Evolutionary conservation across 352 stramenopile genomes (phyloP).

Genomic region (Stephanocyclus meneghinianus): DNA sequence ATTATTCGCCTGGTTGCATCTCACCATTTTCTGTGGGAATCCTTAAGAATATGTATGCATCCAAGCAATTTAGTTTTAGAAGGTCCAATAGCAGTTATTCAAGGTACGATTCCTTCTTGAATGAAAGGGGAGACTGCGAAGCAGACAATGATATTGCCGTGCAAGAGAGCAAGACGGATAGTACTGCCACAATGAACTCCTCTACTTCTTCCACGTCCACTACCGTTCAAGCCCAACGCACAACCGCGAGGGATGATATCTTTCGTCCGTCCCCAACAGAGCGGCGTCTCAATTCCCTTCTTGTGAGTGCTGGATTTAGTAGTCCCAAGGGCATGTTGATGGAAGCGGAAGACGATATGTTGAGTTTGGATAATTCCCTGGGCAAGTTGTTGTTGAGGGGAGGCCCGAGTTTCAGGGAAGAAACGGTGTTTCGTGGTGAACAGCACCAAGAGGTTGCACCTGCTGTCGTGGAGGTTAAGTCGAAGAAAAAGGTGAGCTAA

Average conservation of each 20-base stretch:
- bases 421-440: conserved; percentile 35
- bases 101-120: conserved; percentile 49
- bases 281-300: conserved; percentile 41
- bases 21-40: conserved; percentile 37
- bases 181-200: neutral
- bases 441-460: neutral
- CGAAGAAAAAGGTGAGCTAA: conserved; percentile 13
- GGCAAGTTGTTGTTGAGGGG: conserved; percentile 37
- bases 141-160: neutral
- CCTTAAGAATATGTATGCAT: conserved; percentile 42
- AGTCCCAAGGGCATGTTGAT: conserved; percentile 10
- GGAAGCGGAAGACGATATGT: conserved; percentile 17
- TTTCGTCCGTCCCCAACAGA: conserved; percentile 32
- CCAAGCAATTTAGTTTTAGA: conserved; percentile 48
- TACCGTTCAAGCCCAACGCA: neutral
- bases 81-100: conserved; percentile 32
- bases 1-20: conserved; percentile 17
- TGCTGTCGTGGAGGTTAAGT: neutral
- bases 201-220: neutral
- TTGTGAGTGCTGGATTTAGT: conserved; percentile 46
- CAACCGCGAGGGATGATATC: conserved; percentile 29
- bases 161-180: conserved; percentile 1
- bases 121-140: conserved; percentile 6
- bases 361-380: conserved; percentile 35
- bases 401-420: conserved; percentile 33